A percentile compares a stretch with the other conserved stretches of the same genome.
Conservation (phyloP, 371 early-diverging fungal genomes). For the Lichtheimia ornata region DNA sequence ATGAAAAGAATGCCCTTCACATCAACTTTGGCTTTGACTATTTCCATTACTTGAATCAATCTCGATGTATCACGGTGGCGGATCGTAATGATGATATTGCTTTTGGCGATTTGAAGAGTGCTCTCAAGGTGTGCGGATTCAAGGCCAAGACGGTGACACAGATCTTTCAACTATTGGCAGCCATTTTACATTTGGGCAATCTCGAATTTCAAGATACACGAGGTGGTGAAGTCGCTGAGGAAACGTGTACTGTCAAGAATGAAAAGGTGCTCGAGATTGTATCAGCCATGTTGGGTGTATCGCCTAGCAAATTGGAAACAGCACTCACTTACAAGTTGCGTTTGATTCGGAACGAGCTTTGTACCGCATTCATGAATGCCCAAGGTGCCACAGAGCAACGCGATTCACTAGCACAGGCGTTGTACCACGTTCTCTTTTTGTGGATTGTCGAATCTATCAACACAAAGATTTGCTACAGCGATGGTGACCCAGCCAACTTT, state of each 20-base stretch:
- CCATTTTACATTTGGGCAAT: constrained; percentile 82
- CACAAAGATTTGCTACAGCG: constrained; percentile 39
- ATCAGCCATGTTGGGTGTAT: constrained; percentile 82
- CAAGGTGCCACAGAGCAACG: constrained; percentile 54
- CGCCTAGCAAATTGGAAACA: constrained; percentile 67
- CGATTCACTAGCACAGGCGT: constrained; percentile 36
- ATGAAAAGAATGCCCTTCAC: constrained; percentile 46
- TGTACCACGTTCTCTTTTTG: constrained; percentile 42
- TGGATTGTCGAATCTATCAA: constrained; percentile 53
- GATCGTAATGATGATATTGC: constrained; percentile 52
- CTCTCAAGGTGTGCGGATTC: constrained; percentile 78
- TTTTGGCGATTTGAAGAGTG: constrained; percentile 69
- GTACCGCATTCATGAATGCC: constrained; percentile 62
- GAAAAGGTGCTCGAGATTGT: constrained; percentile 68
- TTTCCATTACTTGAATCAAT: constrained; percentile 39
- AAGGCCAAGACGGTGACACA: constrained; percentile 70
- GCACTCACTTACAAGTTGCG: constrained; percentile 46
- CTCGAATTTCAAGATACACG: constrained; percentile 63
- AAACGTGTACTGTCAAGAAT: constrained; percentile 65
- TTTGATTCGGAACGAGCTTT: constrained; percentile 59
- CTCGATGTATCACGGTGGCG: constrained; percentile 28
- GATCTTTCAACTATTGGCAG: constrained; percentile 71
- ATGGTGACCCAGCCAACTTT: constrained; percentile 67
- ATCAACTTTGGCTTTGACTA: constrained; percentile 44
- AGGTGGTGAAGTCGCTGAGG: constrained; percentile 35